Evolutionary conservation across 805 yeast species (phyloP), one percentile per base, ranked within the genome.

Genomic region (Cyberlindnera maclurae): DNA sequence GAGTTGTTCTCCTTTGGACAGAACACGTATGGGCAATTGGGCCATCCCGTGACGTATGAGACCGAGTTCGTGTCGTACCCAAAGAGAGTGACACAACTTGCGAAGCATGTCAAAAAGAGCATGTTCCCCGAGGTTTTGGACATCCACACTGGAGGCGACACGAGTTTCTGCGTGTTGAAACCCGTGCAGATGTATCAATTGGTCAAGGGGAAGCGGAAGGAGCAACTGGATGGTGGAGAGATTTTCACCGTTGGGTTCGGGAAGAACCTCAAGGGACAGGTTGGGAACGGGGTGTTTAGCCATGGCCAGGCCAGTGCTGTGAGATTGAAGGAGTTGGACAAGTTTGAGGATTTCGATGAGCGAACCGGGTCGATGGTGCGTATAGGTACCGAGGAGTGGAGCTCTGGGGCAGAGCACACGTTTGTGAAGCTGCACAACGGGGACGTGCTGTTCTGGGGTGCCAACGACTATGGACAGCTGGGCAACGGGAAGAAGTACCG

Each of bases 21-120:
- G 41, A 90, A 90, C 57, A 67, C 75, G 4, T 76, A 64, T 57
- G 97, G 97, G n/a, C 90, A 93, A 53, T 67, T 90, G 39, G 96
- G 90, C 10, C 67, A 75, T 34, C 77, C 77, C 7, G 79, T 82
- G 34, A 66, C 73, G 16, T 77, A 77, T 54, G 76, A 75, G 42
- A 75, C 82, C 13, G 90, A 82, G 50, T 64, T 72, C 32, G 68
- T 81, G 33, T 75, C 95, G 4, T 74, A 77, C 29, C 98, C 98
- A 3, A 72, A 69, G 32, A 64, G 65, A 43, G 54, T 80, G 24
- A 64, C 65, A 4, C 54, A 67, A 3, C 60, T 74, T 29, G 51
- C 55, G 8, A 59, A 63, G 29, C 67, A 65, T 55, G 68, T 66
- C 52, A 58, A 56, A 40, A 58, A 61, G 46, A 65, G 58, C 36